A percentile compares a stretch with the other conserved stretches of the same genome.
These are phyloP conservation scores for Raphidocelis subcapitata DNA, from an alignment of 139 green algal species.

Conservation along the genomic window DNA sequence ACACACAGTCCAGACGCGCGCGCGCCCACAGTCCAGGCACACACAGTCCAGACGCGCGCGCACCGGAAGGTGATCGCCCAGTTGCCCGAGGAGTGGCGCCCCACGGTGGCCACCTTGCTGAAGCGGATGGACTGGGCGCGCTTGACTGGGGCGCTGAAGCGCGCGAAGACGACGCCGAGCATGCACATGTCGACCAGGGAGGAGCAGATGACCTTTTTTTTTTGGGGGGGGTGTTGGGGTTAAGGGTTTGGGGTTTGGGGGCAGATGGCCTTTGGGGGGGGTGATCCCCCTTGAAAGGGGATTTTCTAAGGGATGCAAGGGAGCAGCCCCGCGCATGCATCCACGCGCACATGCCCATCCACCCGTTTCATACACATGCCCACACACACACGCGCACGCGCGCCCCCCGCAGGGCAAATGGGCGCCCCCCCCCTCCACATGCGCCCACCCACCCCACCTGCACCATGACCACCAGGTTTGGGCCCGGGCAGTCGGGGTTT, in stretches of 20 bases:
- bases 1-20: background rate
- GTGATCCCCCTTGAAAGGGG: too few species aligned
- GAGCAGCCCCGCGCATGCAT: background rate
- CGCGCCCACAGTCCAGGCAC: too few species aligned
- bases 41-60: too few species aligned
- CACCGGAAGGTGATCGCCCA: slow-evolving; percentile 38
- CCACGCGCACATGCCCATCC: background rate
- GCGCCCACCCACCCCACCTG: slow-evolving; percentile 26
- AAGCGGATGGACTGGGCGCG: slow-evolving; percentile 45
- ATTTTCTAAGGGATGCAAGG: background rate
- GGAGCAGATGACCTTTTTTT: slow-evolving; percentile 42
- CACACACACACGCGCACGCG: too few species aligned
- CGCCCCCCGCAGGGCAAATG: background rate
- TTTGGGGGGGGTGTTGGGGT: background rate
- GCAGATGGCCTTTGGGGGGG: too few species aligned
- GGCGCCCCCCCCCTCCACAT: background rate
- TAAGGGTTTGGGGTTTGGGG: background rate
- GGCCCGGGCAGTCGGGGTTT: slow-evolving; percentile 36
- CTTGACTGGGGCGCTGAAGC: slow-evolving; percentile 65
- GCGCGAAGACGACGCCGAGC: slow-evolving; percentile 62
- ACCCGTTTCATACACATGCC: background rate
- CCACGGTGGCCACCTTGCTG: slow-evolving; percentile 24
- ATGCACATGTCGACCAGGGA: slow-evolving; percentile 59
- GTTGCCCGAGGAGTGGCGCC: slow-evolving; percentile 41
- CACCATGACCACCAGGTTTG: slow-evolving; percentile 58